Evolutionary conservation across 805 yeast species (phyloP).

Genomic region (Kuraishia hungarica): DNA sequence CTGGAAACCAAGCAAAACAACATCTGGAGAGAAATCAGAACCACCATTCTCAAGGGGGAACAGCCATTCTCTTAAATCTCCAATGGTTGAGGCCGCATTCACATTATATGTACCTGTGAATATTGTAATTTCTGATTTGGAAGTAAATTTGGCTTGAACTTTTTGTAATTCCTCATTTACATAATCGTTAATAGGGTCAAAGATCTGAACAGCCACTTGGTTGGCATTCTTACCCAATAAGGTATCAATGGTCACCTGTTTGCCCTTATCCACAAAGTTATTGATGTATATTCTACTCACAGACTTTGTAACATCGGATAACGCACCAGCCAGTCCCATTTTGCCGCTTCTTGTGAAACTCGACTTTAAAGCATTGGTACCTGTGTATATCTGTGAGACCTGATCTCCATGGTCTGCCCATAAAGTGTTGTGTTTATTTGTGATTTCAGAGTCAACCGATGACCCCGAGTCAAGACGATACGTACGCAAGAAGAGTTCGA

Average conservation of each 20-base stretch:
- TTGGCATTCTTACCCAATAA: slow-evolving; percentile 74
- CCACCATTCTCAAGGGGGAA: slow-evolving; percentile 61
- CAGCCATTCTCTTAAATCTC: slow-evolving; percentile 69
- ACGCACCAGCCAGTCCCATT: slow-evolving; percentile 93
- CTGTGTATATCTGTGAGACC: slow-evolving; percentile 90
- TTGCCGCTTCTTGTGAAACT: slow-evolving; percentile 93
- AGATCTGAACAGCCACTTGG: slow-evolving; percentile 62
- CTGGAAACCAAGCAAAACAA: slow-evolving; percentile 87
- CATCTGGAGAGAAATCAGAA: slow-evolving; percentile 49
- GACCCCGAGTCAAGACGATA: slow-evolving; percentile 24
- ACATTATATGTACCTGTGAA: slow-evolving; percentile 85
- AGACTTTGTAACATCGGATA: slow-evolving; percentile 95
- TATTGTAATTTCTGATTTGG: slow-evolving; percentile 48
- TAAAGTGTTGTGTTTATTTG: slow-evolving; percentile 69
- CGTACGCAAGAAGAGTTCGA: slow-evolving; percentile 44
- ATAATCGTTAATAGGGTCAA: slow-evolving; percentile 83
- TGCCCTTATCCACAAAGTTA: slow-evolving; percentile 86
- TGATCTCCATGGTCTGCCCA: slow-evolving; percentile 99
- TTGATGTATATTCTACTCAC: slow-evolving; percentile 93
- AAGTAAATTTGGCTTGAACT: slow-evolving; percentile 44
- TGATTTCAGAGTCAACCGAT: slow-evolving; percentile 47
- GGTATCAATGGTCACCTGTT: slow-evolving; percentile 84
- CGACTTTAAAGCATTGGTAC: slow-evolving; percentile 94
- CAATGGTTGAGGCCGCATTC: slow-evolving; percentile 56
- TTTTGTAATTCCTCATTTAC: slow-evolving; percentile 58